These are phyloP conservation scores for Trichoderma endophyticum DNA, from an alignment of 2,329 filamentous ascomycete species.

Conservation along the genomic window DNA sequence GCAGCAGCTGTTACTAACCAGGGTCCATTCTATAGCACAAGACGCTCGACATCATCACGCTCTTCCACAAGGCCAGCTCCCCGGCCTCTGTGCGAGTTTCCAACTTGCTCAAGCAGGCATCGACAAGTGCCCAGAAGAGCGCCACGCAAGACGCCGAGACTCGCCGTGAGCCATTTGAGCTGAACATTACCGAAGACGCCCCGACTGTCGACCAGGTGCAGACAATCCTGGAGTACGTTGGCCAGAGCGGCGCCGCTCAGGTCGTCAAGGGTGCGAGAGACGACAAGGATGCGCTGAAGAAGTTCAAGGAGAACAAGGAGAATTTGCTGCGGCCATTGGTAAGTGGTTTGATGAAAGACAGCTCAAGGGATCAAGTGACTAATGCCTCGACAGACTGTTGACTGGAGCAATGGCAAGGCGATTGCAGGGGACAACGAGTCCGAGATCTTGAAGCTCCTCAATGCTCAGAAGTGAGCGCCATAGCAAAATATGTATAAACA, in stretches of 20 bases:
- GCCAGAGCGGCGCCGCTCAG: conserved; percentile 53
- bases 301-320: conserved; percentile 66
- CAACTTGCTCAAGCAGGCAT: conserved; percentile 75
- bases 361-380: background rate
- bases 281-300: conserved; percentile 74
- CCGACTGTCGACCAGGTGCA: conserved; percentile 81
- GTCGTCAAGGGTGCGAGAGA: conserved; percentile 72
- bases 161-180: conserved; percentile 70
- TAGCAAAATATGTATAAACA: conserved; percentile 20
- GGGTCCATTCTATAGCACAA: conserved; percentile 49
- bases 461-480: conserved; percentile 44
- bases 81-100: conserved; percentile 71
- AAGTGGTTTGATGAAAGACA: conserved; percentile 36
- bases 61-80: conserved; percentile 84
- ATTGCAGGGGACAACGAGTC: conserved; percentile 77
- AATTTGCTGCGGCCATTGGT: conserved; percentile 76
- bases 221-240: conserved; percentile 81
- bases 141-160: conserved; percentile 62
- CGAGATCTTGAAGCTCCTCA: conserved; percentile 80
- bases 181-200: conserved; percentile 75
- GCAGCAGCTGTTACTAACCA: background rate
- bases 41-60: conserved; percentile 84
- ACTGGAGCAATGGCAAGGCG: conserved; percentile 90
- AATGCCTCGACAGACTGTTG: conserved; percentile 57
- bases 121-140: conserved; percentile 62